Base-by-base conservation (phyloP, 2,329 filamentous ascomycete genomes). In the Diaporthe batatas region DNA sequence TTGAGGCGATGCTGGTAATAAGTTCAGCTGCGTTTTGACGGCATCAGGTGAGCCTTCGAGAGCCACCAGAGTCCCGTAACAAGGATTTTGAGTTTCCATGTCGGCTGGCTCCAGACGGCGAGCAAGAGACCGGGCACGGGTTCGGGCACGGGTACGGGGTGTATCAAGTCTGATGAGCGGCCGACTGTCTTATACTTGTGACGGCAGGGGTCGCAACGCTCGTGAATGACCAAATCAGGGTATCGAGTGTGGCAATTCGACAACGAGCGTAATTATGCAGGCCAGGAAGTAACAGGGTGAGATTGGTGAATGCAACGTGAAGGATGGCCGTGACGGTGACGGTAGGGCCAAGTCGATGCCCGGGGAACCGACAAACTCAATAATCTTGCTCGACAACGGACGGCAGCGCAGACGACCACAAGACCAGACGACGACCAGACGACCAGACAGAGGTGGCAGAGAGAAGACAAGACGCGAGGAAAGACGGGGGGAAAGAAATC, bases 1-100 rank as follows among this genome's bases (percentile, higher is more conserved):
- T 72, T 91, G 87, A 0, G 87, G 81, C 1, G 89, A 91, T 4
- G 84, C 85, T 11, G 90, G 90, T 14, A 92, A 84, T 3, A 92
- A 84, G 59, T 86, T 86, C 51, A 92, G 81, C 76, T 92, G 90
- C 4, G 88, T 91, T 32, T 87, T 86, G 39, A 92, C 83, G 39
- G 84, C 81, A 58, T 90, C 86, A 32, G 80, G 77, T 42, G 88
- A 84, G 7, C 90, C 90, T 77, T 92, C 90, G 71, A 92, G 86
- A 74, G 90, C 89, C 68, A 92, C 84, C 69, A 92, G 80, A 77
- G 84, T 88, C 59, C 89, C 89, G 71, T 83, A 76, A 64, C 81
- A 79, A 36, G 77, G 51, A 23, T n/a, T 47, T 70, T 14, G 57
- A 21, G 34, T 51, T 25, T 70, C 73, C 73, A 74, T 73, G 10